phyloP scores from a whole-genome alignment of 139 green algal species.

The Volvox africanus region DNA sequence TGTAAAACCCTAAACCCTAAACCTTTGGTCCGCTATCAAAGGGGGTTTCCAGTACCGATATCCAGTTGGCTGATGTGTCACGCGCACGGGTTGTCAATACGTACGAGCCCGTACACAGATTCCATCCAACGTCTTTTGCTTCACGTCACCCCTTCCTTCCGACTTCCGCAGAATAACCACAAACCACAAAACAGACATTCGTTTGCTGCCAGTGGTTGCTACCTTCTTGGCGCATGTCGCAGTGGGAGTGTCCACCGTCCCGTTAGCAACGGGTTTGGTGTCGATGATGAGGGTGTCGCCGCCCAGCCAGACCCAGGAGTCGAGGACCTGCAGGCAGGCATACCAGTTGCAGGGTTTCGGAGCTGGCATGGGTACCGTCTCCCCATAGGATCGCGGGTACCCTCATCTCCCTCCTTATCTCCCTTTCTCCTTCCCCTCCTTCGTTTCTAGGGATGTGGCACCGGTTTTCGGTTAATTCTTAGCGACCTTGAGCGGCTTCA shows the following conservation, averaged over 20 bases:
- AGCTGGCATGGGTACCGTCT: background rate
- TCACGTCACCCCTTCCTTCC: background rate
- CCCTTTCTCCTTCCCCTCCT: background rate
- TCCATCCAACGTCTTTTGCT: background rate
- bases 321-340: conserved; percentile 13
- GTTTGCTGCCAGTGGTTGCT: background rate
- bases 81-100: background rate
- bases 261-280: background rate
- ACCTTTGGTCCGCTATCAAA: too few relatives aligned
- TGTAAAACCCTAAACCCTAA: too few relatives aligned
- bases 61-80: too few relatives aligned
- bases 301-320: conserved; percentile 38
- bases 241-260: background rate
- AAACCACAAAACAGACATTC: background rate
- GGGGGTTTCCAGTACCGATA: too few relatives aligned
- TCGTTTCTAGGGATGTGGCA: background rate
- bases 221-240: conserved; percentile 10
- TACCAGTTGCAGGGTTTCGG: background rate
- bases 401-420: too few relatives aligned
- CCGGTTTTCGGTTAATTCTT: too few relatives aligned
- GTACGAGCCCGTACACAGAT: background rate
- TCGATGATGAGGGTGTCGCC: conserved; percentile 4
- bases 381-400: background rate
- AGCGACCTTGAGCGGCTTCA: too few relatives aligned
- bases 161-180: background rate